phyloP scores from a whole-genome alignment of 2,329 filamentous ascomycete species.

The Fusarium gaditjirri region DNA sequence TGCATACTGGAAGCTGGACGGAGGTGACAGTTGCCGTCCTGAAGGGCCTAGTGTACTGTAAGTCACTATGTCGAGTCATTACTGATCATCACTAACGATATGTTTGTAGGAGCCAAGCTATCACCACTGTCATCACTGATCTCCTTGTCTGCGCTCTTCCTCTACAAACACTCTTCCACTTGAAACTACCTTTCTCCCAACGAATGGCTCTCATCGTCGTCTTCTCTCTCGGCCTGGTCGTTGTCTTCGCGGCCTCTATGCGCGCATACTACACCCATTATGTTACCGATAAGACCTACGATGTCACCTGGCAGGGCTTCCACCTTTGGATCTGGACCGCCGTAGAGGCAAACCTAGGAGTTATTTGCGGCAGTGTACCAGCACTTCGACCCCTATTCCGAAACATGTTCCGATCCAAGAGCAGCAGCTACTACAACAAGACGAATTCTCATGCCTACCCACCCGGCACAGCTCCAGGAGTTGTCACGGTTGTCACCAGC shows the following conservation, averaged over 20 bases:
- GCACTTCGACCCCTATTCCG: slow-evolving; percentile 47
- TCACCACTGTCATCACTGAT: slow-evolving; percentile 48
- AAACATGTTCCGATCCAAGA: slow-evolving; percentile 40
- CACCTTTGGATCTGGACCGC: slow-evolving; percentile 56
- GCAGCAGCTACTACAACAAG: slow-evolving; percentile 40
- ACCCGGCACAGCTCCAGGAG: slow-evolving; percentile 30
- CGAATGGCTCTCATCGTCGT: slow-evolving; percentile 51
- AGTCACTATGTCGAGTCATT: neutral
- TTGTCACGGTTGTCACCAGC: slow-evolving; percentile 25
- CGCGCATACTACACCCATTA: slow-evolving; percentile 52
- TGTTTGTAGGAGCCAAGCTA: slow-evolving; percentile 45
- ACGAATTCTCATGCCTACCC: slow-evolving; percentile 33
- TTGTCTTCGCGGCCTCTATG: slow-evolving; percentile 51
- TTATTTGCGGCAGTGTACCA: slow-evolving; percentile 55
- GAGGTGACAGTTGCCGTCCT: slow-evolving; percentile 43
- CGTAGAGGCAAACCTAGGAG: slow-evolving; percentile 54
- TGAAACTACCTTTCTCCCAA: slow-evolving; percentile 49
- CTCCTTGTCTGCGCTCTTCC: slow-evolving; percentile 52
- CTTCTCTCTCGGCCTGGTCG: slow-evolving; percentile 52
- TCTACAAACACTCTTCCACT: slow-evolving; percentile 48
- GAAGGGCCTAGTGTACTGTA: slow-evolving; percentile 46
- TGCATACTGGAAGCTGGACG: slow-evolving; percentile 41
- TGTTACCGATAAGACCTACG: slow-evolving; percentile 51
- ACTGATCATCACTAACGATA: neutral
- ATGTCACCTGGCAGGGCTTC: slow-evolving; percentile 55